These are phyloP conservation scores for Fusarium siculi DNA, from an alignment of 2,329 filamentous ascomycete species.

Conservation along the genomic window DNA sequence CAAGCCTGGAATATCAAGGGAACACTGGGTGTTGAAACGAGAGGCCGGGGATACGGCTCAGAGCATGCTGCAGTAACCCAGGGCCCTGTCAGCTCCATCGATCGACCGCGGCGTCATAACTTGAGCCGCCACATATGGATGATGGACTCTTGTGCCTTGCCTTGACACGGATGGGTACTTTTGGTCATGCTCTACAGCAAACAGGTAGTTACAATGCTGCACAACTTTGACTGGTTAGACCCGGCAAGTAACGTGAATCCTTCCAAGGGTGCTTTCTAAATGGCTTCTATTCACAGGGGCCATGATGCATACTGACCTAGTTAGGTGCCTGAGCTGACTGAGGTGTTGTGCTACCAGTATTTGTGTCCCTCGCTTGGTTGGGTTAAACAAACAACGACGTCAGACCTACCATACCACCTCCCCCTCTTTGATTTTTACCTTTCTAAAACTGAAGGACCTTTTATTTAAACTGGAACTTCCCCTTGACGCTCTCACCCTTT, in stretches of 20 bases:
- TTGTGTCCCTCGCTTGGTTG: constrained; percentile 2
- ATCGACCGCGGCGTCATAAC: constrained; percentile 33
- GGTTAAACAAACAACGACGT: constrained; percentile 30
- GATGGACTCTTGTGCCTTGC: constrained; percentile 2
- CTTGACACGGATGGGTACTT: constrained; percentile 5
- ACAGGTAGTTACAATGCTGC: background rate
- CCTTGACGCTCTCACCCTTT: background rate
- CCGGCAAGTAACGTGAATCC: background rate
- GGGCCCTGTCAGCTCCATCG: constrained; percentile 10
- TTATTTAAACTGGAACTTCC: constrained; percentile 35
- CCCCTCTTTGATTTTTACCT: constrained; percentile 4
- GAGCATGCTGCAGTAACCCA: background rate
- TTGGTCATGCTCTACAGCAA: constrained; percentile 7
- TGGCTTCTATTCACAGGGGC: constrained; percentile 6
- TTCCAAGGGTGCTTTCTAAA: background rate
- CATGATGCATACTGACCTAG: constrained; percentile 9
- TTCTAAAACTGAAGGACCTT: background rate
- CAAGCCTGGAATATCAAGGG: background rate
- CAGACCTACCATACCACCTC: constrained; percentile 17
- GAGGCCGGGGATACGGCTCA: background rate
- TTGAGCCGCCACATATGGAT: constrained; percentile 26
- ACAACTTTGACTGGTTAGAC: background rate
- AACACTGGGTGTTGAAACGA: constrained; percentile 1
- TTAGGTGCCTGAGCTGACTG: background rate
- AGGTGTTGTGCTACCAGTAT: background rate